Evolutionary conservation across 768 basidiomycete species (phyloP).

Genomic region (Hericium alpestre): DNA sequence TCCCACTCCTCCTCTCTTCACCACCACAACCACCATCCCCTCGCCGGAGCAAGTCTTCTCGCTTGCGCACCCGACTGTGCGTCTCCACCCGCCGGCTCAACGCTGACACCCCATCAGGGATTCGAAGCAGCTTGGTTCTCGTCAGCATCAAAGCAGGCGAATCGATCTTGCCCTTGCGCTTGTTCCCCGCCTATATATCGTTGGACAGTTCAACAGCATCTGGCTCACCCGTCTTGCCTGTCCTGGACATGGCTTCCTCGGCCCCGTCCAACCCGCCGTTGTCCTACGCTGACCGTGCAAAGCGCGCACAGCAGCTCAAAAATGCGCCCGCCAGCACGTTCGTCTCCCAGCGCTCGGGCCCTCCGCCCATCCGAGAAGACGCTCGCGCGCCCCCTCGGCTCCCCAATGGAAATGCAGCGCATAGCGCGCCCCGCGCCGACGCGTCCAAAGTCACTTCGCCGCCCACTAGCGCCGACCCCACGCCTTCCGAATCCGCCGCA

Average conservation of each 20-base stretch:
- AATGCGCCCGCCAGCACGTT: neutral
- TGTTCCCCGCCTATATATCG: no score
- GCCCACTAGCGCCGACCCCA: constrained; percentile 1
- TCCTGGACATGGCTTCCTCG: no score
- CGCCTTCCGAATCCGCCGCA: neutral
- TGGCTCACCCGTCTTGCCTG: no score
- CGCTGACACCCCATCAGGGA: no score
- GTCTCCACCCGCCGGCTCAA: no score
- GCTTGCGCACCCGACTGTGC: no score
- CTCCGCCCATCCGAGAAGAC: neutral
- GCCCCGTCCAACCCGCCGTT: constrained; percentile 25
- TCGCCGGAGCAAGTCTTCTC: no score
- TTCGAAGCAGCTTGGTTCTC: neutral
- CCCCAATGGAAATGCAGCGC: constrained; percentile 1
- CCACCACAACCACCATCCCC: no score
- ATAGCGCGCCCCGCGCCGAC: neutral
- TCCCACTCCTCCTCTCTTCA: no score
- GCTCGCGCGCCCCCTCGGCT: constrained; percentile 1
- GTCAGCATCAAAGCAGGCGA: neutral
- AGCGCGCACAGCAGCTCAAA: constrained; percentile 26
- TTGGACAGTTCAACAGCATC: no score
- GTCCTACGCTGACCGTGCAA: constrained; percentile 39
- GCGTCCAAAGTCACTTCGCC: neutral
- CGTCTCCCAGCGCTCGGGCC: constrained; percentile 5
- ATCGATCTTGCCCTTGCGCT: neutral